These are phyloP conservation scores for Tolypocladium guangdongense DNA, from an alignment of 2,329 filamentous ascomycete species.

Conservation along the genomic window DNA sequence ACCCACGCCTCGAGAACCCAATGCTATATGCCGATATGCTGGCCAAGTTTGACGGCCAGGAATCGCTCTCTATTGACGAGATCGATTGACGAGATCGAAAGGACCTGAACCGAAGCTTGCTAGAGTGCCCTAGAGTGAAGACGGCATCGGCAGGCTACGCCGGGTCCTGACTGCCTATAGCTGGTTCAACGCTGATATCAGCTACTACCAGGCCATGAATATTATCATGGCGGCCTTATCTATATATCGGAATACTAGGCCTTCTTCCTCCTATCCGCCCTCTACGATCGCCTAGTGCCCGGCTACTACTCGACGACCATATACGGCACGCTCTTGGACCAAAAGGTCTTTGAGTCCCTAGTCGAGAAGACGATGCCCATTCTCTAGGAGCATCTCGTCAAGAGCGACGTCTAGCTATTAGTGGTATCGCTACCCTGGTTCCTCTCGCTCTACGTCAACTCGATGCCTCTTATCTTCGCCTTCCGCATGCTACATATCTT, in stretches of 20 bases:
- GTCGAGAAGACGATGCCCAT: constrained; percentile 99
- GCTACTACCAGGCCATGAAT: constrained; percentile 99
- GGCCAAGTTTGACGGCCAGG: constrained; percentile 68
- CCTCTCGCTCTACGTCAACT: constrained; percentile 96
- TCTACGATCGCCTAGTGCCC: constrained; percentile 87
- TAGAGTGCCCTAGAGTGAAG: constrained; percentile 92
- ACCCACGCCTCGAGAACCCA: constrained; percentile 76
- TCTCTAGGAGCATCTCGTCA: constrained; percentile 95
- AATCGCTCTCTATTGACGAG: constrained; percentile 94
- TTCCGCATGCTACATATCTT: constrained; percentile 94
- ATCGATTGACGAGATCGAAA: no score
- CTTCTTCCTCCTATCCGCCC: constrained; percentile 81
- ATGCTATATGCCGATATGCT: constrained; percentile 77
- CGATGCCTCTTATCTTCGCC: constrained; percentile 95
- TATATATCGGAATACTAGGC: constrained; percentile 96
- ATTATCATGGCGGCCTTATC: constrained; percentile 98
- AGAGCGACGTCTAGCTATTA: constrained; percentile 91
- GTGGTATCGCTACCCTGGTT: constrained; percentile 98
- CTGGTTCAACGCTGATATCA: constrained; percentile 91
- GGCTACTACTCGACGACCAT: constrained; percentile 98
- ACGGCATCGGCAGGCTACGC: constrained; percentile 81
- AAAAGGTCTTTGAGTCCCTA: constrained; percentile 92
- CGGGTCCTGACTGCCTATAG: constrained; percentile 93
- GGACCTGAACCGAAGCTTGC: constrained; percentile 88
- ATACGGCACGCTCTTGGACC: constrained; percentile 95